A percentile compares a stretch with the other conserved stretches of the same genome.
Conservation (phyloP, 345 rosid species). For the Gossypium arboreum region DNA sequence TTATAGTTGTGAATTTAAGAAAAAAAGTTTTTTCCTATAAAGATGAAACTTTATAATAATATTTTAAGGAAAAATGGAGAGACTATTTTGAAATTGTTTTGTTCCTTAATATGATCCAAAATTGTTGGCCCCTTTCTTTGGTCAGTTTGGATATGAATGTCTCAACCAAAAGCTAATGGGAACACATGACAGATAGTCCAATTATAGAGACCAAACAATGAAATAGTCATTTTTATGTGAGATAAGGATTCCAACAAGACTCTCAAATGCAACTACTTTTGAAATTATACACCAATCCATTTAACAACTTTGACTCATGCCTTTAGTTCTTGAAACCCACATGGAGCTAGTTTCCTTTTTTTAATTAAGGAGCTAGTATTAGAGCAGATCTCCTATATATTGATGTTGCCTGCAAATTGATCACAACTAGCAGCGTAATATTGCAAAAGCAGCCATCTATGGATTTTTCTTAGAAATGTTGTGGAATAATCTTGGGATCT, state of each 20-base stretch:
- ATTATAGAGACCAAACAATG: conserved; percentile 13
- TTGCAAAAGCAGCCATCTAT: too few species aligned
- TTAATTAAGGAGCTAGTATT: neutral
- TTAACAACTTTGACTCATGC: conserved; percentile 18
- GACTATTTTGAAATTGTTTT: neutral
- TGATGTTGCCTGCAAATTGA: neutral
- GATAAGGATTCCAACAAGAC: conserved; percentile 1
- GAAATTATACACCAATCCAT: neutral
- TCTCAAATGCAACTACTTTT: conserved; percentile 7
- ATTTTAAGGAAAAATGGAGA: too few species aligned
- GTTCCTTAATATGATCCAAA: neutral
- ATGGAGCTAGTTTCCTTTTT: conserved; percentile 2
- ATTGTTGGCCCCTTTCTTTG: neutral
- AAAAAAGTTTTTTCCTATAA: neutral
- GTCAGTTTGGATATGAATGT: neutral
- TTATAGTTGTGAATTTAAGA: neutral
- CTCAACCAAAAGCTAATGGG: conserved; percentile 6
- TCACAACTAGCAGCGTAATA: neutral
- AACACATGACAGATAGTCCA: conserved; percentile 6
- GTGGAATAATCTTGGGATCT: neutral
- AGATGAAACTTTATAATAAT: too few species aligned
- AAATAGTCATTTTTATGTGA: conserved; percentile 10
- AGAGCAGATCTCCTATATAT: neutral
- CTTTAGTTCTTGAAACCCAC: conserved; percentile 19
- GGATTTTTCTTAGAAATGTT: too few species aligned